These are phyloP conservation scores for Aspergillus spinulosporus DNA, from an alignment of 2,329 filamentous ascomycete genomes.

Conservation along the genomic window DNA sequence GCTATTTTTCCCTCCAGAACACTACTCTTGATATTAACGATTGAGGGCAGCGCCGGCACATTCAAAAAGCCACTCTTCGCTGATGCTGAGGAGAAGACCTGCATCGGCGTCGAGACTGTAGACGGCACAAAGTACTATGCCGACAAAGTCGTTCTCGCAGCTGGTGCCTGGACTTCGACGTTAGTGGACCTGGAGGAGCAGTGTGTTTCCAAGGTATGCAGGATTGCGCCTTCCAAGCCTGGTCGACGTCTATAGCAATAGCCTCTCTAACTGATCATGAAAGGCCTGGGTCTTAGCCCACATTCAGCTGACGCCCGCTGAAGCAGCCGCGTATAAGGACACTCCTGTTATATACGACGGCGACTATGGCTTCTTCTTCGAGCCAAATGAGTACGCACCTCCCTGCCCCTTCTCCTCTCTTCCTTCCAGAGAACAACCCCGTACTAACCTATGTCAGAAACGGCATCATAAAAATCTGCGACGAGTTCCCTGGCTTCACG, in stretches of 20 bases:
- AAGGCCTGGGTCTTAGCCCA: slow-evolving; percentile 51
- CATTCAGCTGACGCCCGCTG: slow-evolving; percentile 45
- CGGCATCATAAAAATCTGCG: slow-evolving; percentile 43
- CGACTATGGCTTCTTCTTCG: slow-evolving; percentile 52
- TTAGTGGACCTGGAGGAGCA: slow-evolving; percentile 45
- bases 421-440: not conserved
- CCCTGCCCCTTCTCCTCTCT: not conserved
- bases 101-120: slow-evolving; percentile 3
- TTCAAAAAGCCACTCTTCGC: slow-evolving; percentile 3
- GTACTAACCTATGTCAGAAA: not conserved
- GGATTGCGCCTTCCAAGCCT: too few species aligned
- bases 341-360: slow-evolving; percentile 50
- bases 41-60: not conserved
- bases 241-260: slow-evolving; percentile 31
- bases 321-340: slow-evolving; percentile 45
- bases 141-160: slow-evolving; percentile 7
- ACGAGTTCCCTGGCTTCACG: slow-evolving; percentile 58
- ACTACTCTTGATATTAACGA: not conserved
- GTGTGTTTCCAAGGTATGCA: slow-evolving; percentile 42
- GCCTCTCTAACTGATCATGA: slow-evolving; percentile 43
- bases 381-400: slow-evolving; percentile 42
- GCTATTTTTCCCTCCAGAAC: not conserved
- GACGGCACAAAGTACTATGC: slow-evolving; percentile 7
- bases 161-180: slow-evolving; percentile 6
- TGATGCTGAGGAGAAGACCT: not conserved